phyloP scores from a whole-genome alignment of 1,284 basidiomycete species.

The Porodaedalea pini region DNA sequence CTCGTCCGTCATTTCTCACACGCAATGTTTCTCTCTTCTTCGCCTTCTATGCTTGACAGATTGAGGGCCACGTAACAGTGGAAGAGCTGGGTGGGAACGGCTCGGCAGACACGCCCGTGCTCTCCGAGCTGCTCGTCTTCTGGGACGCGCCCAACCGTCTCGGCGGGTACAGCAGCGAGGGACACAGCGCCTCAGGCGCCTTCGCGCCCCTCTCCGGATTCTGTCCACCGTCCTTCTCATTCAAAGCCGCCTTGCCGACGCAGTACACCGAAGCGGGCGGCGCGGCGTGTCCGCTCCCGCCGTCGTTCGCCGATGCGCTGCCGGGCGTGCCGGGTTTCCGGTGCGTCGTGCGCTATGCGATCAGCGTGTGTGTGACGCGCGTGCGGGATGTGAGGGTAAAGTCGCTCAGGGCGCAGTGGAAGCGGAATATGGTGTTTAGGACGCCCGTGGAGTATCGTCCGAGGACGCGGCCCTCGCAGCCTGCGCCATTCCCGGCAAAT shows the following conservation, averaged over 20 bases:
- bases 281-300: slow-evolving; percentile 11
- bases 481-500: slow-evolving; percentile 9
- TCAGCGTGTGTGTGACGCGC: slow-evolving; percentile 10
- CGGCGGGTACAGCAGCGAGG: neutral
- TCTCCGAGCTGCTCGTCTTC: slow-evolving; percentile 15
- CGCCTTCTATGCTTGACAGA: neutral
- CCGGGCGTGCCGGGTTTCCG: slow-evolving; percentile 14
- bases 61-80: slow-evolving; percentile 16
- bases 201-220: neutral
- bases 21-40: neutral
- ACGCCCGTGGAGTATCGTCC: slow-evolving; percentile 16
- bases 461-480: slow-evolving; percentile 8
- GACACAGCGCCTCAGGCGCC: neutral
- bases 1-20: neutral
- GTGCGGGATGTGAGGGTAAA: slow-evolving; percentile 7
- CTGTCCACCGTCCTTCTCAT: slow-evolving; percentile 15
- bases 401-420: slow-evolving; percentile 9
- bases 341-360: slow-evolving; percentile 11
- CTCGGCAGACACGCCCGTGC: neutral
- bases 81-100: slow-evolving; percentile 14
- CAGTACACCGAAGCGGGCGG: slow-evolving; percentile 13
- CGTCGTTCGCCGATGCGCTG: slow-evolving; percentile 12
- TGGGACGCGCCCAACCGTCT: slow-evolving; percentile 17
- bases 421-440: slow-evolving; percentile 7
- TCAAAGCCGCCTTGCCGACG: slow-evolving; percentile 10